A percentile compares a stretch with the other conserved stretches of the same genome.
Evolutionary conservation across 495 filamentous ascomycete genomes (phyloP).

Genomic region (Margaritispora aquatica): DNA sequence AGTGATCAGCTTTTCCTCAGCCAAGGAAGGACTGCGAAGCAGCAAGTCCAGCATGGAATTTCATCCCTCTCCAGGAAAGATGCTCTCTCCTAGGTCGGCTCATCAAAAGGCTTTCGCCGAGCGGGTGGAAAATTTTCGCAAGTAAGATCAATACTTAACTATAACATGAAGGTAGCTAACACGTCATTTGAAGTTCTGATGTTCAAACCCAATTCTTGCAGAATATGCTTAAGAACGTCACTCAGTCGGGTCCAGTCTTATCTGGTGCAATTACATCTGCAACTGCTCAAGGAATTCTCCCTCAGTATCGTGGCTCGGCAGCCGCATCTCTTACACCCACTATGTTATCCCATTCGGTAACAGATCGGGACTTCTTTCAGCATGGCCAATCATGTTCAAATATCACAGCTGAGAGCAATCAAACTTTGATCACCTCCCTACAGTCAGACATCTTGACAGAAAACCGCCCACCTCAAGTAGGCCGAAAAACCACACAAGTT

Average conservation of each 20-base stretch:
- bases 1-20: neutral
- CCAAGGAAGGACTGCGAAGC: neutral
- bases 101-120: slow-evolving; percentile 7
- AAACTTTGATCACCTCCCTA: neutral
- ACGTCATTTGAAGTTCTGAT: slow-evolving; percentile 5
- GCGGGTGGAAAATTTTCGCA: slow-evolving; percentile 17
- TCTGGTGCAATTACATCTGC: slow-evolving; percentile 22
- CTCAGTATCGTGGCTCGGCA: slow-evolving; percentile 24
- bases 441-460: neutral
- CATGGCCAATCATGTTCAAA: neutral
- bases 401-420: neutral
- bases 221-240: slow-evolving; percentile 20
- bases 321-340: slow-evolving; percentile 23
- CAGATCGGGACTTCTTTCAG: slow-evolving; percentile 8
- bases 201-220: slow-evolving; percentile 21
- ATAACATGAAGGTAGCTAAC: neutral
- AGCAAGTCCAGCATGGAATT: slow-evolving; percentile 13
- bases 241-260: slow-evolving; percentile 13
- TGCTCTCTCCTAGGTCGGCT: neutral
- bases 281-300: slow-evolving; percentile 24
- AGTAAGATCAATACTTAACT: neutral
- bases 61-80: neutral
- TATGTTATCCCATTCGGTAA: slow-evolving; percentile 3
- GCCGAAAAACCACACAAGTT: neutral
- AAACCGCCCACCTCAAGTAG: neutral